Evolutionary conservation across 805 yeast genomes (phyloP).

Genomic region (Clavispora phyllophila): DNA sequence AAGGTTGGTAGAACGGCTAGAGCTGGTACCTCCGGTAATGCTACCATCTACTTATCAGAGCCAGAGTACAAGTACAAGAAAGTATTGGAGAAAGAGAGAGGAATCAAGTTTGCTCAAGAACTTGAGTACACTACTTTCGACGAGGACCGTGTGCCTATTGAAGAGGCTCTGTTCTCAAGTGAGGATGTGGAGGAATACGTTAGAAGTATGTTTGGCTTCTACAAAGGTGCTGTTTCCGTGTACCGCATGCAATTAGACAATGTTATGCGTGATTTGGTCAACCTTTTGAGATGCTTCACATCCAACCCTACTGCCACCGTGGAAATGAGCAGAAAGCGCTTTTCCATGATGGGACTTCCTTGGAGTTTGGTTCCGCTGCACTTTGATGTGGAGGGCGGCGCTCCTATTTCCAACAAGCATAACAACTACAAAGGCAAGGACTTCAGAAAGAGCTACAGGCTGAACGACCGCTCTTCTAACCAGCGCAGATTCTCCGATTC

Average conservation of each 20-base stretch:
- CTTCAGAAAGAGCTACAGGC: background rate
- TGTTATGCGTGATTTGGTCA: constrained; percentile 8
- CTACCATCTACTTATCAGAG: constrained; percentile 53
- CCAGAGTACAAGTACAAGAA: constrained; percentile 54
- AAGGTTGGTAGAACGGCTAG: constrained; percentile 96
- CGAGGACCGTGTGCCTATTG: constrained; percentile 23
- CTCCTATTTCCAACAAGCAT: background rate
- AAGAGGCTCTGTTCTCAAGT: constrained; percentile 13
- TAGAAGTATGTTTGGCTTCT: constrained; percentile 24
- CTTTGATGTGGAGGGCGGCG: background rate
- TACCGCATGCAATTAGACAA: constrained; percentile 9
- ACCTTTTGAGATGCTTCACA: constrained; percentile 7
- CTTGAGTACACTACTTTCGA: constrained; percentile 35
- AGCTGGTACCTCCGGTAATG: constrained; percentile 76
- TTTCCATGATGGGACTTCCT: constrained; percentile 13
- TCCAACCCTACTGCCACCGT: constrained; percentile 7
- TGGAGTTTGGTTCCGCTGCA: constrained; percentile 11
- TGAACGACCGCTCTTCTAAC: background rate
- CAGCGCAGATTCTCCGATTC: background rate
- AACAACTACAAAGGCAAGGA: background rate
- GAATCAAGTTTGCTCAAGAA: constrained; percentile 48
- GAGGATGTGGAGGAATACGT: constrained; percentile 22
- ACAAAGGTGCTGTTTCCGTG: constrained; percentile 19
- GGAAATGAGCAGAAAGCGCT: constrained; percentile 6
- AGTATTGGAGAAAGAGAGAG: constrained; percentile 43